These are phyloP conservation scores for Aspergillus hancockii DNA, from an alignment of 495 filamentous ascomycete genomes.

Conservation along the genomic window DNA sequence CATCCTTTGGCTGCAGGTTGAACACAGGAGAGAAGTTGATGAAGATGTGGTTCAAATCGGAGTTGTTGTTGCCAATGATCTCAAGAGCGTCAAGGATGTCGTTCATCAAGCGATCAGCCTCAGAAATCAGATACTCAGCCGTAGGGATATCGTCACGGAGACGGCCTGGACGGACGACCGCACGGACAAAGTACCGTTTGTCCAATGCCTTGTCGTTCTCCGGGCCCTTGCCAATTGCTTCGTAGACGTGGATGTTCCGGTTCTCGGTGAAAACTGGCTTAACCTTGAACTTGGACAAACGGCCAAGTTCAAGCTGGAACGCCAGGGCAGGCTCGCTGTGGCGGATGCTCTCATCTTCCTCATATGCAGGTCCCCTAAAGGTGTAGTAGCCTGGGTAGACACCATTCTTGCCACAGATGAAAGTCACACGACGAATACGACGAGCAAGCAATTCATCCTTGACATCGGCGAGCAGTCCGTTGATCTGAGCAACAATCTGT, in stretches of 20 bases:
- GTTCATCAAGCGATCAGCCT: constrained; percentile 93
- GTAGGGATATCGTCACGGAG: constrained; percentile 96
- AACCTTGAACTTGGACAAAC: constrained; percentile 95
- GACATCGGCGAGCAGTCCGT: constrained; percentile 72
- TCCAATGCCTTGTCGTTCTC: constrained; percentile 73
- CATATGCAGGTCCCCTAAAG: constrained; percentile 88
- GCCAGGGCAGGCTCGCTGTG: constrained; percentile 94
- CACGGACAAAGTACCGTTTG: constrained; percentile 96
- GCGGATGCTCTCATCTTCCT: constrained; percentile 92
- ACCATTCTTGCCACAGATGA: constrained; percentile 94
- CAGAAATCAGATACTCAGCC: constrained; percentile 95
- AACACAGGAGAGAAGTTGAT: constrained; percentile 98
- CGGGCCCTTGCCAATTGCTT: constrained; percentile 88
- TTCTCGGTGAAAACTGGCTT: constrained; percentile 99
- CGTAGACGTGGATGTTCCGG: constrained; percentile 97
- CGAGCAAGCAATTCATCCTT: constrained; percentile 81
- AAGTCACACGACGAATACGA: constrained; percentile 85
- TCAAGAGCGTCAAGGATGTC: constrained; percentile 97
- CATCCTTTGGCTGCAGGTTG: constrained; percentile 84
- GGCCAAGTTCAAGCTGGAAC: constrained; percentile 94
- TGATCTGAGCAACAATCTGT: constrained; percentile 75
- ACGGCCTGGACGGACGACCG: constrained; percentile 87
- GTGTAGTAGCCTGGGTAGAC: constrained; percentile 97
- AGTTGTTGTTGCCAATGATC: constrained; percentile 98
- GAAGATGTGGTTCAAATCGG: constrained; percentile 99